These are phyloP conservation scores for Asterophora lycoperdoides DNA, from an alignment of 768 basidiomycete species.

Conservation along the genomic window DNA sequence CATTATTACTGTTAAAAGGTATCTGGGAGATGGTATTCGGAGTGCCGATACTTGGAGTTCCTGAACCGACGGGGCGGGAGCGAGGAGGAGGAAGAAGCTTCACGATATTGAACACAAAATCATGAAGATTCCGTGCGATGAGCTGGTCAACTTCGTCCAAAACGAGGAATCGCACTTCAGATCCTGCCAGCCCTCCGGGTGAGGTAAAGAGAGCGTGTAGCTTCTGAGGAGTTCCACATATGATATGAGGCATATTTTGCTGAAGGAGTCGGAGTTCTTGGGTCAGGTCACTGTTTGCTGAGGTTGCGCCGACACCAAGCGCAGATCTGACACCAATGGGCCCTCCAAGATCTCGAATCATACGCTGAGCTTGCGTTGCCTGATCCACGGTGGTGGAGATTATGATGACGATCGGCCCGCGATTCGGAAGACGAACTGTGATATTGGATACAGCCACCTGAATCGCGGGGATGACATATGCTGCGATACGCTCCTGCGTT, in stretches of 20 bases:
- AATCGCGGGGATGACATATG: slow-evolving; percentile 91
- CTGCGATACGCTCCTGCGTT: slow-evolving; percentile 96
- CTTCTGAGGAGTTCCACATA: slow-evolving; percentile 97
- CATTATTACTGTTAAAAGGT: slow-evolving; percentile 39
- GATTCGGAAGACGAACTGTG: slow-evolving; percentile 49
- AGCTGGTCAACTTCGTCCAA: slow-evolving; percentile 98
- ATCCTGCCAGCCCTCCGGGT: slow-evolving; percentile 70
- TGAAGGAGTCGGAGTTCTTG: slow-evolving; percentile 83
- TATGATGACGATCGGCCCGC: slow-evolving; percentile 87
- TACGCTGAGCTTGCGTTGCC: slow-evolving; percentile 93
- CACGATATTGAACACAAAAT: slow-evolving; percentile 91
- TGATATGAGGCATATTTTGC: slow-evolving; percentile 90
- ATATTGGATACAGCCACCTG: slow-evolving; percentile 74
- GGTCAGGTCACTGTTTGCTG: slow-evolving; percentile 53
- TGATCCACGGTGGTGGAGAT: slow-evolving; percentile 98
- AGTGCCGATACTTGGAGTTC: slow-evolving; percentile 31
- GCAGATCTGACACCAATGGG: slow-evolving; percentile 90
- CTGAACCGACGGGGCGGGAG: slow-evolving; percentile 53
- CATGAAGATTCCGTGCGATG: slow-evolving; percentile 94
- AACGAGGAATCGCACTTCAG: slow-evolving; percentile 89
- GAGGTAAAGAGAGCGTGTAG: slow-evolving; percentile 86
- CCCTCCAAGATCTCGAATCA: slow-evolving; percentile 91
- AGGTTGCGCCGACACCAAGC: slow-evolving; percentile 78
- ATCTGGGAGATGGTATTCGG: slow-evolving; percentile 32
- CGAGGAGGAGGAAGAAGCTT: slow-evolving; percentile 88